Conservation (phyloP, 495 filamentous ascomycete genomes). For the Trichoderma virens region DNA sequence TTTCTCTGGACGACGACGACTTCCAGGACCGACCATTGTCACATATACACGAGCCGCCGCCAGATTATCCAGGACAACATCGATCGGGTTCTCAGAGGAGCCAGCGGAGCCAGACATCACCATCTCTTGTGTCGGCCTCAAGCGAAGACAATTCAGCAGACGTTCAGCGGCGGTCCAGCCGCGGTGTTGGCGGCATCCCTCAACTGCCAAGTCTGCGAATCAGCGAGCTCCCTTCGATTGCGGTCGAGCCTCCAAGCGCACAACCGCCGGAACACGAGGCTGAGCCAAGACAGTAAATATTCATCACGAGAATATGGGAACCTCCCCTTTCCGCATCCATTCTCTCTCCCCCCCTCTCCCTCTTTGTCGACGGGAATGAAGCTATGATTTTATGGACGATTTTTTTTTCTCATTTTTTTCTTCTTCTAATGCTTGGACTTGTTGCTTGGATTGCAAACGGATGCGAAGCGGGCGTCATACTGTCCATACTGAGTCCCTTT, state of each 20-base stretch:
- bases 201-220: conserved; percentile 39
- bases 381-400: not conserved
- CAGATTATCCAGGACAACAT: conserved; percentile 37
- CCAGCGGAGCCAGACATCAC: conserved; percentile 10
- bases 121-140: conserved; percentile 15
- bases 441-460: not conserved
- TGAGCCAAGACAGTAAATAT: not conserved
- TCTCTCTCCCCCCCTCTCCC: not conserved
- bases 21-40: conserved; percentile 25
- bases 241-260: conserved; percentile 44
- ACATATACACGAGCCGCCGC: conserved; percentile 35
- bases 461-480: not conserved
- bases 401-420: not conserved
- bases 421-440: not conserved
- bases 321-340: not conserved
- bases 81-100: conserved; percentile 13
- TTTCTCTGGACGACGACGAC: conserved; percentile 35
- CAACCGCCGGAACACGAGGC: conserved; percentile 16
- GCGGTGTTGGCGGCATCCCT: conserved; percentile 29
- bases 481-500: not conserved
- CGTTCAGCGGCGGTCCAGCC: conserved; percentile 16
- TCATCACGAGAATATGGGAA: not conserved
- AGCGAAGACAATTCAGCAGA: conserved; percentile 11
- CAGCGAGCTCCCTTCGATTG: conserved; percentile 38
- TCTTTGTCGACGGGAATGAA: not conserved